Conservation (phyloP, 1,139 yeast genomes). For the Protomyces lactucae-debilis region DNA sequence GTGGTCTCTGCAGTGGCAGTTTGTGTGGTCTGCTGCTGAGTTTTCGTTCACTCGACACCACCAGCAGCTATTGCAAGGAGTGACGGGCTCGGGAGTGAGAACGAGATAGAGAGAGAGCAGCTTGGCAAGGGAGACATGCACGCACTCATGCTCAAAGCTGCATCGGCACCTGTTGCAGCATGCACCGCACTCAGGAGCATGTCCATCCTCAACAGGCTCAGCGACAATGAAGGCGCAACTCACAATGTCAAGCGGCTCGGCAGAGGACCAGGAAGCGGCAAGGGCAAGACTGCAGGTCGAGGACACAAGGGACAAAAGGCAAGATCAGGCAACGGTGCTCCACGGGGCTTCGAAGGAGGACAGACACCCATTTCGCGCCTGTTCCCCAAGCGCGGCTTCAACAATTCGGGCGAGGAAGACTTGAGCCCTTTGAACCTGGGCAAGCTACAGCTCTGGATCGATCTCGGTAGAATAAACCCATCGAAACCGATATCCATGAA, state of each 20-base stretch:
- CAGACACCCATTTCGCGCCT: conserved; percentile 89
- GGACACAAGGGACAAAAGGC: conserved; percentile 99
- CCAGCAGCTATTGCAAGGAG: too few species aligned
- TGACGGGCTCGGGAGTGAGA: too few species aligned
- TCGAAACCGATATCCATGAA: conserved; percentile 67
- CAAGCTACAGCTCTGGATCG: conserved; percentile 51
- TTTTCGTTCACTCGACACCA: too few species aligned
- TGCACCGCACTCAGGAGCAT: not conserved
- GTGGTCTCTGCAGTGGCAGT: too few species aligned
- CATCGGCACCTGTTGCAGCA: too few species aligned
- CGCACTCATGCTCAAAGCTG: too few species aligned
- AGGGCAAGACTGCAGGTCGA: conserved; percentile 88
- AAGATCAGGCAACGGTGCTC: conserved; percentile 63
- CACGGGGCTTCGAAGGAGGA: conserved; percentile 97
- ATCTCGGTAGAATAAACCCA: conserved; percentile 46
- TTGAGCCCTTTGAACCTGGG: conserved; percentile 47
- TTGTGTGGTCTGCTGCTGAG: too few species aligned
- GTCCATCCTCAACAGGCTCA: not conserved
- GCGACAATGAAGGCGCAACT: not conserved
- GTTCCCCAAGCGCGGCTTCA: conserved; percentile 88
- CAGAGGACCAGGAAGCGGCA: conserved; percentile 93
- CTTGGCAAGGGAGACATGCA: too few species aligned
- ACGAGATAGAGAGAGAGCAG: too few species aligned
- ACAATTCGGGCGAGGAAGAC: conserved; percentile 45
- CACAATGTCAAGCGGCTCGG: conserved; percentile 55